A percentile compares a stretch with the other conserved stretches of the same genome.
phyloP scores from a whole-genome alignment of 1,284 basidiomycete genomes.

The Cerrena zonata region DNA sequence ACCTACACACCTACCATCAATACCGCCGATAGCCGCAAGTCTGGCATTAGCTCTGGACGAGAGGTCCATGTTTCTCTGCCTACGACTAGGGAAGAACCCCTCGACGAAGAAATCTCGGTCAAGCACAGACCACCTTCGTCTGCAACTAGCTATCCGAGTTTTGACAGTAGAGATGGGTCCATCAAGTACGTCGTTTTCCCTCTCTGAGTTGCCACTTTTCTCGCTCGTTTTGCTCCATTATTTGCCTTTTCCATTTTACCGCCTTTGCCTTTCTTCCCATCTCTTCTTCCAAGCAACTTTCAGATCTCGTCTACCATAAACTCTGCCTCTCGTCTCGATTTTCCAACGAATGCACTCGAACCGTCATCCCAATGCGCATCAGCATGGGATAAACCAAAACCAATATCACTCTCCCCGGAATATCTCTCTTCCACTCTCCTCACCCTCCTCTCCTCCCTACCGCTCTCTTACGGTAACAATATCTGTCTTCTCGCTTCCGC shows the following conservation, averaged over 20 bases:
- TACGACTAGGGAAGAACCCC: constrained; percentile 19
- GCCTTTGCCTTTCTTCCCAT: not conserved
- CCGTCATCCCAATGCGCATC: not conserved
- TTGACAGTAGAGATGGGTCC: constrained; percentile 40
- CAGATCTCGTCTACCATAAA: too few relatives aligned
- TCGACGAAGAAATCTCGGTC: constrained; percentile 8
- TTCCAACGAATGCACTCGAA: too few relatives aligned
- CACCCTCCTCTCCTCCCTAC: too few relatives aligned
- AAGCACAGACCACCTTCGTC: constrained; percentile 29
- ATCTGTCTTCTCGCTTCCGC: too few relatives aligned
- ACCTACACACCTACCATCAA: constrained; percentile 24
- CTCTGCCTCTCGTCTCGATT: not conserved
- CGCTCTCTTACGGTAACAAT: too few relatives aligned
- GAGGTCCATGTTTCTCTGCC: constrained; percentile 43
- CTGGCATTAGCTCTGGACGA: constrained; percentile 33
- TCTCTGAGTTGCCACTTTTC: not conserved
- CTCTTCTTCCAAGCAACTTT: too few relatives aligned
- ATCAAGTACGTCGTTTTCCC: constrained; percentile 46
- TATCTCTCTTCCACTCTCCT: too few relatives aligned
- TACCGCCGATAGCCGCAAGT: constrained; percentile 21
- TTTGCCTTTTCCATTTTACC: not conserved
- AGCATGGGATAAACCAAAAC: too few relatives aligned
- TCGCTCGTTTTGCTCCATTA: not conserved
- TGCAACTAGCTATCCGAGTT: constrained; percentile 24
- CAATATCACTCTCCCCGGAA: too few relatives aligned